Percentiles rank a stretch among this genome's conserved stretches.
These are phyloP conservation scores for Favolaschia claudopus DNA, from an alignment of 768 basidiomycete genomes.

Conservation along the genomic window DNA sequence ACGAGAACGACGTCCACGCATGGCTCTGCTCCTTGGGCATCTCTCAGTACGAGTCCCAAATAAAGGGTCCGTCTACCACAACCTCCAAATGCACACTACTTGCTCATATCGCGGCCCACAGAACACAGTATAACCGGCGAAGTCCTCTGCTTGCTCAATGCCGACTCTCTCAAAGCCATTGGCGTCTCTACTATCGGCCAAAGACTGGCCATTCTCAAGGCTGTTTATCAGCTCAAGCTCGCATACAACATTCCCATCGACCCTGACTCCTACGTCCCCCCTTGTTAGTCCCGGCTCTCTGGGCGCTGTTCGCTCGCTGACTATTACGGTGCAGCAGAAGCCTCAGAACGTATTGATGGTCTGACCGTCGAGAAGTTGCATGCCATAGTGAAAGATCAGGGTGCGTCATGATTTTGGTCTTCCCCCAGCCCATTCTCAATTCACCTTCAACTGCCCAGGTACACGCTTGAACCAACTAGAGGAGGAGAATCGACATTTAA, in stretches of 20 bases:
- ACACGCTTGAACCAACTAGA: slow-evolving; percentile 75
- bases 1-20: slow-evolving; percentile 78
- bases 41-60: slow-evolving; percentile 83
- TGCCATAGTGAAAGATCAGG: slow-evolving; percentile 76
- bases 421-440: too few relatives aligned
- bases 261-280: slow-evolving; percentile 85
- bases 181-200: slow-evolving; percentile 94
- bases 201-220: slow-evolving; percentile 89
- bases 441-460: slow-evolving; percentile 51
- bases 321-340: slow-evolving; percentile 55
- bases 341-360: slow-evolving; percentile 58
- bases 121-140: slow-evolving; percentile 95
- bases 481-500: slow-evolving; percentile 78
- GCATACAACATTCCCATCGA: slow-evolving; percentile 85
- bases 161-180: slow-evolving; percentile 84
- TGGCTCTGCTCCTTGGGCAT: slow-evolving; percentile 83
- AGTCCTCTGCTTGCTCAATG: slow-evolving; percentile 82
- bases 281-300: slow-evolving; percentile 62
- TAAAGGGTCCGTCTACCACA: slow-evolving; percentile 66
- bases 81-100: slow-evolving; percentile 11
- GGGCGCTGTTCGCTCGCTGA: slow-evolving; percentile 39
- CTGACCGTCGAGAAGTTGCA: slow-evolving; percentile 73
- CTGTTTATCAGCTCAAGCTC: slow-evolving; percentile 89
- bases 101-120: slow-evolving; percentile 40
- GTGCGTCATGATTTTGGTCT: slow-evolving; percentile 44